Base-by-base conservation (phyloP, 495 filamentous ascomycete genomes). In the Pseudevernia furfuracea region DNA sequence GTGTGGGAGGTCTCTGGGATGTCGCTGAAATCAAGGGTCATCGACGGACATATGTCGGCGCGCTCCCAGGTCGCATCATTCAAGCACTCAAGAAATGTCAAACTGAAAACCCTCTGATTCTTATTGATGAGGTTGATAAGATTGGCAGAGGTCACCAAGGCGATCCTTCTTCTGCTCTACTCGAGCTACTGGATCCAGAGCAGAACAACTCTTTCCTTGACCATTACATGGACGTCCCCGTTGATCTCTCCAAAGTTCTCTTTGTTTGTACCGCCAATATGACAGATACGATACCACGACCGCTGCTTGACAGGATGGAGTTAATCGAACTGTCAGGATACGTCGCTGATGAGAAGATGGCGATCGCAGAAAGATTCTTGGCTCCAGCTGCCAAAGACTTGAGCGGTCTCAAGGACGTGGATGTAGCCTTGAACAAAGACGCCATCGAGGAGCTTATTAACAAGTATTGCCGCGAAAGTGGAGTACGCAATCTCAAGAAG, bases 1-100 rank as follows among this genome's bases (percentile, higher is more conserved):
- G 91, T 66, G 95, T 99, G 21, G 95, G 95, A 68, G 95, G 95
- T 64, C 81, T 99, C 63, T 92, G 92, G 17, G 95, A 99, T 77
- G 95, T 97, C 68, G 94, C 95, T n/a, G 95, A 99, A 74, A 96
- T 99, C 76, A 99, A 99, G 80, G 95, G 95, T 53, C 95, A 99
- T 72, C 82, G 95, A 65, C 81, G 95, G 68, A 99, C 95, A 15
- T 99, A 99, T 71, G 93, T 99, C 60, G 95, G 95, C 63, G 95
- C 95, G 52, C 78, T 99, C 52, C 95, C 95, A 34, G 95, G 95
- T 32, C 88, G 95, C 58, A 95, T 97, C 73, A 97, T 97, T 66
- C 95, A 97, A 76, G 95, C 95, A 30, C 79, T 99, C 63, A 99
- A 99, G 85, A 97, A 97, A 74, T 97, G 94, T 75, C 92, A 97